Percentiles rank a stretch among this genome's conserved stretches.
Conservation (phyloP, 345 rosid species). For the Limnanthes douglasii region DNA sequence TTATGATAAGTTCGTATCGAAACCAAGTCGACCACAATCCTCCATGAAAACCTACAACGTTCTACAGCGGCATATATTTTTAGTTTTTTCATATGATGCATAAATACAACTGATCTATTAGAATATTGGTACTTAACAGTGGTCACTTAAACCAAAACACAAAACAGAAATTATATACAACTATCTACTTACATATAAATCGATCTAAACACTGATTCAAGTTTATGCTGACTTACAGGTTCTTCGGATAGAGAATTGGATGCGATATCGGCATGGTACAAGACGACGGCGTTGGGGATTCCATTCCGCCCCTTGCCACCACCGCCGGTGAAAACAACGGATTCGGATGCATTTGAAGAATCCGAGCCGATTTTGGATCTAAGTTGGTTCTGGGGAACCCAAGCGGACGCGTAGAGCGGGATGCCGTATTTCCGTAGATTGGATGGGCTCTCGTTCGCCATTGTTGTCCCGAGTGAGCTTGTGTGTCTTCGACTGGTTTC, state of each 20-base stretch:
- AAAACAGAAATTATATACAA: not conserved
- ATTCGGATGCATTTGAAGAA: constrained; percentile 1
- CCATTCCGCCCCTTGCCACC: constrained; percentile 86
- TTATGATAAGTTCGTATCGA: no score
- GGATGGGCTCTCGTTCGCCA: constrained; percentile 14
- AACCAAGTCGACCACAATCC: no score
- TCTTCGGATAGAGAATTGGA: constrained; percentile 45
- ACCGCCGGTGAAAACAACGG: constrained; percentile 55
- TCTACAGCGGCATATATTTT: no score
- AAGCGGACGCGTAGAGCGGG: constrained; percentile 61
- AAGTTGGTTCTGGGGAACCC: constrained; percentile 37
- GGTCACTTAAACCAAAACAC: not conserved
- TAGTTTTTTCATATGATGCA: no score
- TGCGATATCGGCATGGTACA: constrained; percentile 34
- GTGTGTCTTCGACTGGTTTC: no score
- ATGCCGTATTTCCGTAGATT: constrained; percentile 57
- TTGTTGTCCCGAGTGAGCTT: no score
- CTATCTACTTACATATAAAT: no score
- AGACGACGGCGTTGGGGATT: constrained; percentile 51
- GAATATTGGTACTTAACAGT: not conserved
- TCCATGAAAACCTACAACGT: no score
- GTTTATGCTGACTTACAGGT: constrained; percentile 61
- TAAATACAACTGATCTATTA: no score
- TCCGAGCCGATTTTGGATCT: constrained; percentile 19
- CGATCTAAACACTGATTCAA: no score